These are phyloP conservation scores for Ogataea pignaliae DNA, from an alignment of 805 yeast species.

Conservation along the genomic window DNA sequence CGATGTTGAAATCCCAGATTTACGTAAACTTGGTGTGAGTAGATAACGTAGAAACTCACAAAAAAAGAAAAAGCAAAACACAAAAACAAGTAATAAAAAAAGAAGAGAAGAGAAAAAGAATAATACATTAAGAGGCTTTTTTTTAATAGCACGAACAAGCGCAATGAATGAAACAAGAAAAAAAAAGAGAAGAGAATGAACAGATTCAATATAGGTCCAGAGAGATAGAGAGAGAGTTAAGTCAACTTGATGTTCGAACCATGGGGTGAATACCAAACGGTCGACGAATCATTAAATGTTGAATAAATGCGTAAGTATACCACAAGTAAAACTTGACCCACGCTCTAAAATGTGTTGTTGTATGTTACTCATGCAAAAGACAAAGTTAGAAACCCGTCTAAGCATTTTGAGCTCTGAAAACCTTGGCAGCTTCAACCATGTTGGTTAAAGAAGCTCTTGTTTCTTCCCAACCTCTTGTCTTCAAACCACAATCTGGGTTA, in stretches of 20 bases:
- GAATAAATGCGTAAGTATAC: conserved; percentile 29
- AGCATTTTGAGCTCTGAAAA: conserved; percentile 54
- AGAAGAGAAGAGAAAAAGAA: conserved; percentile 10
- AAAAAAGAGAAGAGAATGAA: conserved; percentile 3
- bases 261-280: conserved; percentile 6
- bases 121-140: background rate
- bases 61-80: conserved; percentile 10
- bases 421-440: conserved; percentile 99
- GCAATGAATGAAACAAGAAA: conserved; percentile 6
- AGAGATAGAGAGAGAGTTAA: conserved; percentile 3
- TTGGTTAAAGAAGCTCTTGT: conserved; percentile 90
- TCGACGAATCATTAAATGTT: conserved; percentile 31
- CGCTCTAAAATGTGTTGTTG: too few relatives aligned
- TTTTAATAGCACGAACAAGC: conserved; percentile 2
- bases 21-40: conserved; percentile 10
- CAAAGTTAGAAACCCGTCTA: too few relatives aligned
- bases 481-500: conserved; percentile 99
- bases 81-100: conserved; percentile 6
- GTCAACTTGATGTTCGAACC: conserved; percentile 10
- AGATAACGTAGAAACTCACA: conserved; percentile 25
- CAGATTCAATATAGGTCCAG: background rate
- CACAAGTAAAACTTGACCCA: conserved; percentile 1
- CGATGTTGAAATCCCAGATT: conserved; percentile 47
- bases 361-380: too few relatives aligned
- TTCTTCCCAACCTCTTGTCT: conserved; percentile 99